These are phyloP conservation scores for Fusarium nematophilum DNA, from an alignment of 2,329 filamentous ascomycete genomes.

Conservation along the genomic window DNA sequence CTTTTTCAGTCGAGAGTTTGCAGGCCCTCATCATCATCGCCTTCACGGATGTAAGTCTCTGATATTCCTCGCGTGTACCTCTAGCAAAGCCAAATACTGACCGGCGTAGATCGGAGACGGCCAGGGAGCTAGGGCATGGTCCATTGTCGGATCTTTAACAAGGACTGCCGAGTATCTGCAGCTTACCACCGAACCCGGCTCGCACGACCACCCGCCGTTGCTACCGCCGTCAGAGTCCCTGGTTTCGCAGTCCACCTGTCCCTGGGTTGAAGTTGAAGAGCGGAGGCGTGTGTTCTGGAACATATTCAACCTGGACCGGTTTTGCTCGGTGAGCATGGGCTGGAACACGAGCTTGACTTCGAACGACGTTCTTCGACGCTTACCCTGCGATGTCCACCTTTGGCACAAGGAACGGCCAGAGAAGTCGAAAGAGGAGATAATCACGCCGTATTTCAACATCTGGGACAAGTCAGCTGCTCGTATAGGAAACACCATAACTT, in stretches of 20 bases:
- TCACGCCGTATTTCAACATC: constrained; percentile 57
- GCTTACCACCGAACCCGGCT: constrained; percentile 34
- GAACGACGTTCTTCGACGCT: too few relatives aligned
- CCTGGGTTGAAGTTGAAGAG: constrained; percentile 47
- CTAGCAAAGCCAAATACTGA: too few relatives aligned
- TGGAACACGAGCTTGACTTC: too few relatives aligned
- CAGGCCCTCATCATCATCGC: constrained; percentile 53
- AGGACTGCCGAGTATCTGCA: constrained; percentile 44
- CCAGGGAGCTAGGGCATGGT: constrained; percentile 38
- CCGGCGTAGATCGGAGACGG: constrained; percentile 42
- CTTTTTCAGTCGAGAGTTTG: constrained; percentile 50
- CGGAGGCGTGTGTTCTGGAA: constrained; percentile 47
- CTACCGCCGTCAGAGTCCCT: constrained; percentile 34
- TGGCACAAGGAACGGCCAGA: background rate
- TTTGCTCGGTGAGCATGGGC: too few relatives aligned
- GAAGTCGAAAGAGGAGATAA: constrained; percentile 41
- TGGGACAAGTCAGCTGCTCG: constrained; percentile 53
- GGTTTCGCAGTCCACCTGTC: too few relatives aligned
- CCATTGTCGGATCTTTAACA: constrained; percentile 43
- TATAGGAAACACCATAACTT: constrained; percentile 52
- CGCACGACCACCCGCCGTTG: background rate
- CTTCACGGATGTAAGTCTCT: constrained; percentile 49
- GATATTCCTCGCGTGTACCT: background rate
- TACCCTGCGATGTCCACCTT: too few relatives aligned
- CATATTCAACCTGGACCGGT: constrained; percentile 45